Base-by-base conservation (phyloP, 192 early-diverging fungal genomes). In the Thamnidium elegans region DNA sequence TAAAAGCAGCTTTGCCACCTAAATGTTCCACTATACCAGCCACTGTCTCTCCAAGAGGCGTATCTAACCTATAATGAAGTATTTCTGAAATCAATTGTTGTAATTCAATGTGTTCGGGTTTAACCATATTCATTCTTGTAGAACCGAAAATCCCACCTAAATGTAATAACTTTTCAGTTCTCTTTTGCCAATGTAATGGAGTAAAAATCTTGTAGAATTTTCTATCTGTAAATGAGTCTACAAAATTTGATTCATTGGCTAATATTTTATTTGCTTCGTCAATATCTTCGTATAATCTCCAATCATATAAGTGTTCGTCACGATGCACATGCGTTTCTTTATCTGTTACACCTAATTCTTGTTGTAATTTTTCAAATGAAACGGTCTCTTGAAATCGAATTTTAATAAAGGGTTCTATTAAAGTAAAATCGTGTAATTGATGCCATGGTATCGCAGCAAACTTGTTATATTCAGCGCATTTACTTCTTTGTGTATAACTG, bases 281-380 rank as follows among this genome's bases (percentile, higher is more conserved):
- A 30, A 67, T 69, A n/a, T 74, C 71, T 61, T 85, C 81, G 47
- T 70, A 83, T 32, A 85, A 62, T 15, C 74, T 51, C 67, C 79
- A 85, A 52, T 79, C 82, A 34, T 78, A 83, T 26, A 76, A 62
- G 14, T 61, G 60, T 14, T 51, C 36, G 51, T 85, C 84, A 5
- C 65, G 20, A 9, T 77, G 53, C 8, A 72, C 59, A 50, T 77
- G 65, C 10, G 79, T 67, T 21, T 82, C 79, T 21, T 78, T 70
- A 6, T 70, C 36, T 9, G 17, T 39, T 17, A 67, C 31, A 17
- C 47, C 31, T 15, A 71, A 30, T 7, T 48, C 43, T 17, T 50
- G 7, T 21, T 75, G 48, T 8, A 70, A 5, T 8, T 44, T 34
- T 4, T 46, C 59, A 6, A 64, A 19, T 0, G 69, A 70, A 17